Evolutionary conservation across 2,329 filamentous ascomycete species (phyloP).

Genomic region (Colletotrichum sp.): DNA sequence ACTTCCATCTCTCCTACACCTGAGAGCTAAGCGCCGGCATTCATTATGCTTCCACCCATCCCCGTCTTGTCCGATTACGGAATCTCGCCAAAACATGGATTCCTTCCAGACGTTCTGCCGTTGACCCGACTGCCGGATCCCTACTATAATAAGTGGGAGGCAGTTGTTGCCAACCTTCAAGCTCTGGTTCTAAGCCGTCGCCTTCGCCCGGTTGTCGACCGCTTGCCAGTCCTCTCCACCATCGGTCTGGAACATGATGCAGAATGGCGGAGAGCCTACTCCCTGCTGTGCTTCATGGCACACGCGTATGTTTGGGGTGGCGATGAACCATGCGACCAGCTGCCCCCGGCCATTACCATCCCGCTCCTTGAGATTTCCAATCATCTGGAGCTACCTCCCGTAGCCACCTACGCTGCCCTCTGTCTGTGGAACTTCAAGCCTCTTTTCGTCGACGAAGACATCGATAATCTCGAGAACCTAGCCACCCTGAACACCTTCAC

Average conservation of each 20-base stretch:
- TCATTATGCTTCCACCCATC: conserved; percentile 62
- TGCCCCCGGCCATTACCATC: conserved; percentile 83
- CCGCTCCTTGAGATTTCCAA: conserved; percentile 80
- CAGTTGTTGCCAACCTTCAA: conserved; percentile 84
- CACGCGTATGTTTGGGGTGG: conserved; percentile 98
- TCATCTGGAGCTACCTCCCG: conserved; percentile 84
- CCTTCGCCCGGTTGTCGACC: conserved; percentile 79
- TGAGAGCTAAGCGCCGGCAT: not conserved
- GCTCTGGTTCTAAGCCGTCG: conserved; percentile 84
- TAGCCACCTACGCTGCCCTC: conserved; percentile 91
- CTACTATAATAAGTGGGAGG: conserved; percentile 97
- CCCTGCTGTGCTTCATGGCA: conserved; percentile 86
- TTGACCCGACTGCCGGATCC: conserved; percentile 82
- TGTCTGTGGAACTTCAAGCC: conserved; percentile 98
- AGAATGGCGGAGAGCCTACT: conserved; percentile 95
- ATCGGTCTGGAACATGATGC: conserved; percentile 79
- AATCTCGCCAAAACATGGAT: conserved; percentile 80
- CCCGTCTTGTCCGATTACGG: conserved; percentile 78
- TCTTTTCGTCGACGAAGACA: conserved; percentile 80
- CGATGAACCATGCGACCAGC: conserved; percentile 76
- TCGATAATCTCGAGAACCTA: conserved; percentile 87
- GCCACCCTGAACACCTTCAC: conserved; percentile 90
- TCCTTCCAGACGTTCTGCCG: conserved; percentile 83
- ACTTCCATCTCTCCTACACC: conserved; percentile 1
- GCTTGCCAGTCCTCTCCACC: conserved; percentile 83